Conservation (phyloP, 495 filamentous ascomycete genomes). For the Podospora anserina region DNA sequence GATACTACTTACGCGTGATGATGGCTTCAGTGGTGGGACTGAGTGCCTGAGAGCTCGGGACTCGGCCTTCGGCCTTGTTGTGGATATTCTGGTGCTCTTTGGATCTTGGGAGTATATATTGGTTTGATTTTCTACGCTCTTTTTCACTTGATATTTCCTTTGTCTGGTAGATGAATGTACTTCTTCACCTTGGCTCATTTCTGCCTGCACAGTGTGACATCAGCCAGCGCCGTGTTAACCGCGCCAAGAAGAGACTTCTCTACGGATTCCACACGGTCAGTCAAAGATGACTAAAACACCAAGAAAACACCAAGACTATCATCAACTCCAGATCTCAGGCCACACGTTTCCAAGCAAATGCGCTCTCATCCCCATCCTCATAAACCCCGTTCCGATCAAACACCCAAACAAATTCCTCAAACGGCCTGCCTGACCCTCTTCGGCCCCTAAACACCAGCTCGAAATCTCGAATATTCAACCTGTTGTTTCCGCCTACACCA, state of each 20-base stretch:
- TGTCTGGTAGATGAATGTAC: no score
- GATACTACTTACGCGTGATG: no score
- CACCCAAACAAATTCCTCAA: conserved; percentile 1
- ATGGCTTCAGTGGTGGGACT: no score
- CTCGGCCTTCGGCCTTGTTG: no score
- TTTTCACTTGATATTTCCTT: no score
- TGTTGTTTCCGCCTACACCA: conserved; percentile 20
- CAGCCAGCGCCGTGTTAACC: background rate
- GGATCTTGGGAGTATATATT: no score
- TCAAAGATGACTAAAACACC: background rate
- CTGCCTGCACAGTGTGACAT: background rate
- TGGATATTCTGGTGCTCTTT: no score
- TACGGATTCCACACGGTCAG: background rate
- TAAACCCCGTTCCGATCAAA: background rate
- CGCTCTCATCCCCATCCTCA: background rate
- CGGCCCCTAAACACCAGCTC: conserved; percentile 11
- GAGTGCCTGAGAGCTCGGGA: no score
- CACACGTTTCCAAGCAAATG: background rate
- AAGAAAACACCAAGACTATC: background rate
- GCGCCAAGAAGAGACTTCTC: background rate
- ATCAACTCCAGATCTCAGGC: background rate
- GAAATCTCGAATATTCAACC: conserved; percentile 11
- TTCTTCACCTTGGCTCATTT: no score
- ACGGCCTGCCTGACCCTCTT: background rate
- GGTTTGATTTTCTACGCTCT: no score